Evolutionary conservation across 2,329 filamentous ascomycete species (phyloP).

Genomic region (Sarocladium oryzae): DNA sequence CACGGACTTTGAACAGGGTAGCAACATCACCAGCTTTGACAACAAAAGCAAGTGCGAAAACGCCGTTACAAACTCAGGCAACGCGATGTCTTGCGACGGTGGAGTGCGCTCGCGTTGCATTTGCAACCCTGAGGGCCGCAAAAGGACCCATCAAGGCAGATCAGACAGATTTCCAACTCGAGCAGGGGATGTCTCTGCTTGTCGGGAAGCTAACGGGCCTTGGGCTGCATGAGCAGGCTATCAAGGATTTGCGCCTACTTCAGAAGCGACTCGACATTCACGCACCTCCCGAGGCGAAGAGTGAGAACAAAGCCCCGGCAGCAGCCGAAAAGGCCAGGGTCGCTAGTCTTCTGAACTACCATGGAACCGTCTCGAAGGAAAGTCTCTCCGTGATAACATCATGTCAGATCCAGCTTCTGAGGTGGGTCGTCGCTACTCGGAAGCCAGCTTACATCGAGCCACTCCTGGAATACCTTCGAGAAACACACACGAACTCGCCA

Average conservation of each 20-base stretch:
- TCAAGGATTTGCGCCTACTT: constrained; percentile 61
- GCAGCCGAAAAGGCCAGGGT: constrained; percentile 23
- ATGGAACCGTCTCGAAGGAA: constrained; percentile 33
- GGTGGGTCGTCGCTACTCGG: constrained; percentile 53
- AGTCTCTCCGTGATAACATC: constrained; percentile 51
- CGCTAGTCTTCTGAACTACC: constrained; percentile 57
- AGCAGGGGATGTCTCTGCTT: constrained; percentile 66
- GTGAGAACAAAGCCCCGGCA: constrained; percentile 21
- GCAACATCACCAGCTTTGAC: constrained; percentile 43
- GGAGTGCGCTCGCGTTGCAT: constrained; percentile 64
- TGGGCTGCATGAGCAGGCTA: constrained; percentile 59
- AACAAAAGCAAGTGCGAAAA: constrained; percentile 24
- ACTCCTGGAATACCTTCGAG: constrained; percentile 47
- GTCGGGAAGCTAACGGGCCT: constrained; percentile 59
- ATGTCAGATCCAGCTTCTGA: constrained; percentile 59
- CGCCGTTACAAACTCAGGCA: constrained; percentile 22
- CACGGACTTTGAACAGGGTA: constrained; percentile 54
- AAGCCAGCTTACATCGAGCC: constrained; percentile 55
- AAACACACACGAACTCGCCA: constrained; percentile 49
- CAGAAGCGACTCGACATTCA: constrained; percentile 53
- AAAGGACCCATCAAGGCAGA: constrained; percentile 47
- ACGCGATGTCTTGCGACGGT: constrained; percentile 49
- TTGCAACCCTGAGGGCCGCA: constrained; percentile 54
- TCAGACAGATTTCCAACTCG: constrained; percentile 60
- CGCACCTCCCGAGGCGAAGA: constrained; percentile 22